Conservation (phyloP, 1,139 yeast genomes). For the Spathaspora sp. region DNA sequence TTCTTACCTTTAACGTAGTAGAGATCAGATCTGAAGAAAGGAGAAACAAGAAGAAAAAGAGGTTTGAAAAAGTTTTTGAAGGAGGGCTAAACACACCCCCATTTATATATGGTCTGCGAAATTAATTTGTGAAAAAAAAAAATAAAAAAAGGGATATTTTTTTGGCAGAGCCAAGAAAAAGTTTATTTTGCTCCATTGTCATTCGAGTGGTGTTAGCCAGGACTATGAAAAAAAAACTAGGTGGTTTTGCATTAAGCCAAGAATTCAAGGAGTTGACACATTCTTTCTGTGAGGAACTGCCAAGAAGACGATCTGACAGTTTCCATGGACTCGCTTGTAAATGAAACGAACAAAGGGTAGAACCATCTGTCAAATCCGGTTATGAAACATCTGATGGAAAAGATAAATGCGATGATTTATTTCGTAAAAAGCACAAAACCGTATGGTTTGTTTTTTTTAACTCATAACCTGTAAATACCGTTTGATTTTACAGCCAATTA, state of each 20-base stretch:
- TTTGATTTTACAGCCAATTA: neutral
- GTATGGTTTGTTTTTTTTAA: neutral
- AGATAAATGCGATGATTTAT: neutral
- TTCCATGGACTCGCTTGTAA: neutral
- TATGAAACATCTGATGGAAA: neutral
- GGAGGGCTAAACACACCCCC: neutral
- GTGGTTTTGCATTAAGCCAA: no score
- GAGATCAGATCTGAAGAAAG: neutral
- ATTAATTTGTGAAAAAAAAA: neutral
- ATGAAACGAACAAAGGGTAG: neutral
- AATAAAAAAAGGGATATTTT: neutral
- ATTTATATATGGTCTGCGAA: neutral
- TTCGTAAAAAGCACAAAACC: constrained; percentile 1
- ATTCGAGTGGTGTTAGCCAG: no score
- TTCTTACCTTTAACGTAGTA: constrained; percentile 1
- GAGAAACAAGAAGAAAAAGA: neutral
- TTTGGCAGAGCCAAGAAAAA: neutral
- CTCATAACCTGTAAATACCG: neutral
- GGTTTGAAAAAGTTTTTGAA: neutral
- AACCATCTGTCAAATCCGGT: neutral
- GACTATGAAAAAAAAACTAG: no score
- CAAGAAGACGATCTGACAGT: no score
- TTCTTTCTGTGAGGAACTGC: no score
- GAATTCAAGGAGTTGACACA: no score
- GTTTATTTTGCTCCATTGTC: neutral